Base-by-base conservation (phyloP, 2,329 filamentous ascomycete species). In the Dryadomyces quercus-mongolicae region DNA sequence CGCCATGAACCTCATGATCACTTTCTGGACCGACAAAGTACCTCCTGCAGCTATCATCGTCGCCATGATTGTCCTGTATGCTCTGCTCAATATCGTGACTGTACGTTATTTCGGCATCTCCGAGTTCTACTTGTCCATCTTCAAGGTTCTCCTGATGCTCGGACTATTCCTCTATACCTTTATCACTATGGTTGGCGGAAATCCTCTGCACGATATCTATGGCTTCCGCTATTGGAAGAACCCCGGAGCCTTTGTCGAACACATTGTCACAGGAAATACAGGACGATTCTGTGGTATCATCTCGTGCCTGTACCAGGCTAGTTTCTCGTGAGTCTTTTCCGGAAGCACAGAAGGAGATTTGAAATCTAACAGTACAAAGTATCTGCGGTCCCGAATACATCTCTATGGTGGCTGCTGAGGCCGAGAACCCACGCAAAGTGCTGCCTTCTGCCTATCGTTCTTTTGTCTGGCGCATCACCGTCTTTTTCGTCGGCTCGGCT, bases 401-500 rank as follows among this genome's bases (percentile, higher is more conserved):
- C 22, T 68, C 68, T 46, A 76, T 76, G 68, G 68, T 70, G 2
- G 69, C 70, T 12, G 68, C 66, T 49, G 80, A 84, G 64, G 71
- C 79, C 0, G 71, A 80, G 58, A 77, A 79, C 47, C 81, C 81
- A 2, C 75, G 80, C 13, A 66, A 67, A 6, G 74, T 78, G 40
- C 73, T 87, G 62, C 82, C 82, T 2, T 74, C 74, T 52, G 82
- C 82, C 1, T 86, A 77, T 67, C 84, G 84, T 57, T 79, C 78
- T 1, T 79, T 85, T 4, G 84, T 85, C 66, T 84, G 81, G 65
- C 78, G 84, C 34, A 71, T 86, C 51, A 81, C 76, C 1, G 63
- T 76, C 1, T 86, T 87, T 68, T 87, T 86, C 67, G 74, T 86
- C 21, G 74, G 84, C 6, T 80, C 82, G 6, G 79, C 80, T 4